Evolutionary conservation across 2,329 filamentous ascomycete species (phyloP).

Genomic region (Calonectria henricotiae): DNA sequence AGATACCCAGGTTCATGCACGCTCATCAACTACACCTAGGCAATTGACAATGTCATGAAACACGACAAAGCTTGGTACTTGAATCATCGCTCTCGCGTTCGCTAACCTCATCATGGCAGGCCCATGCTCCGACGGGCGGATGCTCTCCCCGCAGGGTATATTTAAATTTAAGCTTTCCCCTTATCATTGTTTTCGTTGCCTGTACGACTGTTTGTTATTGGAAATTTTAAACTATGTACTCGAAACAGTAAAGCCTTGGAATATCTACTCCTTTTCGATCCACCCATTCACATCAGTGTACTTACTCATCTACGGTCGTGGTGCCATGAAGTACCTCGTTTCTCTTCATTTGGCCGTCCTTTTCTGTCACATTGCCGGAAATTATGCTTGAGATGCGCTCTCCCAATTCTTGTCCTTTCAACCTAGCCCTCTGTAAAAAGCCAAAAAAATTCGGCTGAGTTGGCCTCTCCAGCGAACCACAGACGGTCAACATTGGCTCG

Average conservation of each 20-base stretch:
- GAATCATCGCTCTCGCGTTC: neutral
- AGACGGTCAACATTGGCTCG: slow-evolving; percentile 74
- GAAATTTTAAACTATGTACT: slow-evolving; percentile 12
- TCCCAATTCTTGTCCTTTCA: slow-evolving; percentile 69
- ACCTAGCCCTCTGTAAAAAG: slow-evolving; percentile 76
- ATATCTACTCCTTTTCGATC: slow-evolving; percentile 13
- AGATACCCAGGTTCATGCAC: neutral
- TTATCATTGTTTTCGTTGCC: neutral
- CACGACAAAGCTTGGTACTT: too few species aligned
- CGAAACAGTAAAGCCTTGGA: neutral
- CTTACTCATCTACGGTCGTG: slow-evolving; percentile 41
- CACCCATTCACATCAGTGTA: slow-evolving; percentile 31
- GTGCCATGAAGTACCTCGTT: slow-evolving; percentile 57
- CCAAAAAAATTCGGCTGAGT: slow-evolving; percentile 76
- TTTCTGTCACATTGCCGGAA: slow-evolving; percentile 41
- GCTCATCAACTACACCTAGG: neutral
- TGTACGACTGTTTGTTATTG: neutral
- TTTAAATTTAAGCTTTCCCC: neutral
- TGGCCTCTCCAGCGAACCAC: slow-evolving; percentile 78
- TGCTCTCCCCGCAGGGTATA: neutral
- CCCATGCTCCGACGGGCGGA: neutral
- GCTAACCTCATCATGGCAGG: too few species aligned
- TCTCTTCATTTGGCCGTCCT: slow-evolving; percentile 44
- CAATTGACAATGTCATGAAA: neutral
- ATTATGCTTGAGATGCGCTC: slow-evolving; percentile 59